Evolutionary conservation across 2,329 filamentous ascomycete species (phyloP), one percentile per base, ranked within the genome.

Genomic region (Thelonectria olida): DNA sequence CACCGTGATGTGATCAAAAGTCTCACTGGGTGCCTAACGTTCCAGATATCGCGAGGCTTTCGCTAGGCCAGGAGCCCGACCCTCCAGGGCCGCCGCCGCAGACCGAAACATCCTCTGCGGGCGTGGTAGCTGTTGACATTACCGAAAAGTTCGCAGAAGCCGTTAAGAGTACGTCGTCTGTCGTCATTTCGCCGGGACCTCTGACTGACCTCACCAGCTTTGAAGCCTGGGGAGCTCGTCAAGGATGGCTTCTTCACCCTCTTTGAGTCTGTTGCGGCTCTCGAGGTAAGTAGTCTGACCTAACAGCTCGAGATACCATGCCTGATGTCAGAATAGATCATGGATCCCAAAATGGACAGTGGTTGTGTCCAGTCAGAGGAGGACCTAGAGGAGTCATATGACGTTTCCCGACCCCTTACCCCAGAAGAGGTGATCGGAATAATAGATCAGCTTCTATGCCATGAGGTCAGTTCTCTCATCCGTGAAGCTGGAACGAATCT

Each of bases 311-410:
- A 98, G 79, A 98, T 10, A 17, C 12, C 13, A 20, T 41, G 31
- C 27, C 52, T 55, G 47, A 61, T 20, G 25, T 20, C 8, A 8
- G 6, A 4, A 17, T 45, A 99, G 96, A 97, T 99, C 70, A 97
- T 97, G 92, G 96, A 99, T 73, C 90, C 92, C 1, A 99, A 98
- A 79, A 99, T 99, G 96, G 96, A 99, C 77, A 97, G 93, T 73
- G 96, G 96, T 25, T 93, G 90, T 67, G 82, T 96, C 7, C 84
- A 88, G 19, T 87, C 90, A 7, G 91, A 90, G 27, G 92, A 97
- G 72, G 88, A 89, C n/a, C 85, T 95, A 31, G 92, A 97, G 61
- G 90, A 95, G 65, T 85, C 91, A 51, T 97, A 95, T 76, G 90
- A 97, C 72, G 87, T 93, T 39, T 81, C 86, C 42, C 82, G 84